Percentiles rank a stretch among this genome's conserved stretches.
phyloP scores from a whole-genome alignment of 768 basidiomycete genomes.

The Mycena vulgaris region DNA sequence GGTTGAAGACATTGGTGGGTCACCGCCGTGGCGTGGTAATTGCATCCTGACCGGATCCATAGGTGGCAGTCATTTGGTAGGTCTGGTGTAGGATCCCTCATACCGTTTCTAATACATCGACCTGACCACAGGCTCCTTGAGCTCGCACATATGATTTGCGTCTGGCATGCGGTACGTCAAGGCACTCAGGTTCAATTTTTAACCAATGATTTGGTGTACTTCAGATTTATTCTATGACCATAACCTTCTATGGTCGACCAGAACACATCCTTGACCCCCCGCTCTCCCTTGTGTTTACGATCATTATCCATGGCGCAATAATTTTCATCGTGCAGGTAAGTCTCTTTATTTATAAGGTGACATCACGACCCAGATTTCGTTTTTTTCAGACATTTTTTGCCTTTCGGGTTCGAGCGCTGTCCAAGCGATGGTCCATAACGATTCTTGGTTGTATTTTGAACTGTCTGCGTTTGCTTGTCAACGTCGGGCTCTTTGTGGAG shows the following conservation, averaged over 20 bases:
- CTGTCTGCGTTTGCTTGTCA: too few species aligned
- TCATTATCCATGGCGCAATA: not conserved
- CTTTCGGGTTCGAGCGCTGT: not conserved
- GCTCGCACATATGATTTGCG: not conserved
- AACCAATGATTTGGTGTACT: not conserved
- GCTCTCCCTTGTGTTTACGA: not conserved
- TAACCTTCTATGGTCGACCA: conserved; percentile 10
- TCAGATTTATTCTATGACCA: conserved; percentile 1
- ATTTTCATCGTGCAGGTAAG: not conserved
- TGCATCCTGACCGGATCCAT: not conserved
- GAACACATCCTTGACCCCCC: not conserved
- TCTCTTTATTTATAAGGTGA: too few species aligned
- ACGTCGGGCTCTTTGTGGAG: too few species aligned
- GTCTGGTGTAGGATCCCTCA: not conserved
- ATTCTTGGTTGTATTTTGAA: too few species aligned
- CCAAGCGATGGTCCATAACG: too few species aligned
- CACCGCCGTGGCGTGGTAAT: not conserved
- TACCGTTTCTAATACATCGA: too few species aligned
- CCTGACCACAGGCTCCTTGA: conserved; percentile 16
- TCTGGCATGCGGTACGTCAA: not conserved
- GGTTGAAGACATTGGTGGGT: not conserved
- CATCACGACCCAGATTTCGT: too few species aligned
- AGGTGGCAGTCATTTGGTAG: not conserved
- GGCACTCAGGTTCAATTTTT: not conserved
- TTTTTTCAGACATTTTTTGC: conserved; percentile 1